Conservation (phyloP, 2,329 filamentous ascomycete species). For the Incumbomyces lentus region DNA sequence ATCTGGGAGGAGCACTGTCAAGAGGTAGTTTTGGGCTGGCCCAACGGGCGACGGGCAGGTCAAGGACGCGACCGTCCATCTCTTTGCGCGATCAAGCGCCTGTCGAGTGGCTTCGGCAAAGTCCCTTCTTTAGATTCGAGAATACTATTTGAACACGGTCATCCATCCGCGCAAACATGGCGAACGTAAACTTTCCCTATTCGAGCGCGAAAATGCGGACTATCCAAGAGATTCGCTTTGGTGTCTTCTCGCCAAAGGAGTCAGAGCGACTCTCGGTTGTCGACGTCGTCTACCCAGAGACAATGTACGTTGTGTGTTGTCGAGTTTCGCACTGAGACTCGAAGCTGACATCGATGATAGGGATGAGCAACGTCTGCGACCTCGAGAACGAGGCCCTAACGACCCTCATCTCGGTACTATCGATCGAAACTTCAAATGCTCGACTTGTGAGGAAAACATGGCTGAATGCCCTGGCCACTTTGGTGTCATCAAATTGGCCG, state of each 20-base stretch:
- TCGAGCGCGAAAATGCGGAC: slow-evolving; percentile 94
- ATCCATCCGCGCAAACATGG: slow-evolving; percentile 52
- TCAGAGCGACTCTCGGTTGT: slow-evolving; percentile 98
- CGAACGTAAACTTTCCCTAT: slow-evolving; percentile 81
- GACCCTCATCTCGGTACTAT: slow-evolving; percentile 94
- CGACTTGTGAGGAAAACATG: slow-evolving; percentile 92
- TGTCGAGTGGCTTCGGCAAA: slow-evolving; percentile 15
- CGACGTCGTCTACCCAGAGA: slow-evolving; percentile 96
- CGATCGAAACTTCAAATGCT: slow-evolving; percentile 89
- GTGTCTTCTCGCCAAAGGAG: slow-evolving; percentile 92
- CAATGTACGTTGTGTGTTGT: slow-evolving; percentile 50
- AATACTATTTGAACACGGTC: slow-evolving; percentile 10
- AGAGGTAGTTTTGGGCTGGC: slow-evolving; percentile 14
- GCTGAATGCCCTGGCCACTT: slow-evolving; percentile 96
- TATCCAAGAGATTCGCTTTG: slow-evolving; percentile 98
- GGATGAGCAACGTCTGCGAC: slow-evolving; percentile 84
- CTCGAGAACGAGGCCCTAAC: slow-evolving; percentile 84
- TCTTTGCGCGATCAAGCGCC: slow-evolving; percentile 17
- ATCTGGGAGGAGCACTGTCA: background rate
- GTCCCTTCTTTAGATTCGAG: slow-evolving; percentile 12
- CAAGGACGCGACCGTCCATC: slow-evolving; percentile 1
- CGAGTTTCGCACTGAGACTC: slow-evolving; percentile 8
- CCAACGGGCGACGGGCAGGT: slow-evolving; percentile 18
- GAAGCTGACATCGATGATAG: slow-evolving; percentile 24
- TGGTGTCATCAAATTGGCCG: slow-evolving; percentile 94